These are phyloP conservation scores for Ophiostoma sp. DNA, from an alignment of 2,329 filamentous ascomycete genomes.

Conservation along the genomic window DNA sequence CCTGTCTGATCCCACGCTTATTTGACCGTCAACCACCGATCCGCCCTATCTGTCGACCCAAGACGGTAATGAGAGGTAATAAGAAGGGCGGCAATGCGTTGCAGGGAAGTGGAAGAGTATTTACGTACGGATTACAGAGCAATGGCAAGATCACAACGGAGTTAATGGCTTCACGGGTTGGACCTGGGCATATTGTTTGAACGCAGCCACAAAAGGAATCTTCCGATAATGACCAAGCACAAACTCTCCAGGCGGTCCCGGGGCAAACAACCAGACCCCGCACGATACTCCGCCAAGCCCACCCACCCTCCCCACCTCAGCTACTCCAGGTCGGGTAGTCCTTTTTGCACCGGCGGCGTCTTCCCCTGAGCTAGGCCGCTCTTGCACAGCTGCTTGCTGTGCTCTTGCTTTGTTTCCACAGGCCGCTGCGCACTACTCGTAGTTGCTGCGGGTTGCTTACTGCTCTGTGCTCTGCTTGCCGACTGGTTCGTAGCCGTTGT, in stretches of 20 bases:
- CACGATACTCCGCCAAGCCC: conserved; percentile 3
- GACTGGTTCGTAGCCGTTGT: too few species aligned
- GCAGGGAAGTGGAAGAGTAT: neutral
- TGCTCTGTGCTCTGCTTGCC: too few species aligned
- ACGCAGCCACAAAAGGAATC: too few species aligned
- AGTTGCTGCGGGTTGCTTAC: too few species aligned
- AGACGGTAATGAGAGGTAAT: neutral
- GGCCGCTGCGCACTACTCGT: neutral
- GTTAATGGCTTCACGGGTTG: too few species aligned
- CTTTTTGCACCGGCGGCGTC: neutral
- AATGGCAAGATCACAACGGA: too few species aligned
- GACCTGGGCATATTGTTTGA: too few species aligned
- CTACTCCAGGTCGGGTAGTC: neutral
- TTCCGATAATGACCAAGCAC: too few species aligned
- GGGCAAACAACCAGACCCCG: neutral
- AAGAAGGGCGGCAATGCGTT: neutral
- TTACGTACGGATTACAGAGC: too few species aligned
- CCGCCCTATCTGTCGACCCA: neutral
- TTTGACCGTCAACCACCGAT: neutral
- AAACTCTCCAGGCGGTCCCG: too few species aligned
- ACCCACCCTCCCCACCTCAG: neutral
- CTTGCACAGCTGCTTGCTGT: neutral
- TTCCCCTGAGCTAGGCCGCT: conserved; percentile 6
- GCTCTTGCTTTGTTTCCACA: neutral
- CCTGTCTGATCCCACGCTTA: too few species aligned